Conservation (phyloP, 169 alveolate genomes). For the Babesia ovis region DNA sequence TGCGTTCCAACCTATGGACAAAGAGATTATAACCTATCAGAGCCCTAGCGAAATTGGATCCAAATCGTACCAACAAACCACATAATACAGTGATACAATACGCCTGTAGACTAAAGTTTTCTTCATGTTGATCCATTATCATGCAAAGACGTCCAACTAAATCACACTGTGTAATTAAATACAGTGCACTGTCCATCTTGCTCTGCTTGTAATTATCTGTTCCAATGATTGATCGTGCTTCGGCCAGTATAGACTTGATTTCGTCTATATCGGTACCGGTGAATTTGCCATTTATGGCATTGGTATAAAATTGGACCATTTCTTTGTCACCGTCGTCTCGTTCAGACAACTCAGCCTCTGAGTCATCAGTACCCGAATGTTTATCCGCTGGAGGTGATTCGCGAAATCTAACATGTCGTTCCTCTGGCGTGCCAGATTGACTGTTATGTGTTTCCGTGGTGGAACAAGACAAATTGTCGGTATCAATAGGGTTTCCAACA, state of each 20-base stretch:
- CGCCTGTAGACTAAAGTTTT: conserved; percentile 1
- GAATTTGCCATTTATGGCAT: conserved; percentile 2
- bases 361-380: neutral
- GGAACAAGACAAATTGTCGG: neutral
- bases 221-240: conserved; percentile 1
- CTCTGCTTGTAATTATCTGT: conserved; percentile 2
- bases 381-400: neutral
- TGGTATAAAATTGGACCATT: conserved; percentile 4
- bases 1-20: neutral
- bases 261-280: neutral
- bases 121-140: conserved; percentile 20
- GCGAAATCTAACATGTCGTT: neutral
- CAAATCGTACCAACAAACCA: conserved; percentile 46
- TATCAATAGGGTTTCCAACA: neutral
- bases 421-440: neutral
- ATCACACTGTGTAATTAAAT: conserved; percentile 19
- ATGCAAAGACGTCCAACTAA: conserved; percentile 12
- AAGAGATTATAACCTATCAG: conserved; percentile 7
- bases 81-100: conserved; percentile 25
- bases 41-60: conserved; percentile 28
- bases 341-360: neutral
- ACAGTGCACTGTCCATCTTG: conserved; percentile 17
- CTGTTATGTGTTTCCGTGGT: neutral
- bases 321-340: neutral
- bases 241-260: conserved; percentile 19